Evolutionary conservation across 2,329 filamentous ascomycete species (phyloP), one percentile per base, ranked within the genome.

Genomic region (Pestalotiopsis fici): DNA sequence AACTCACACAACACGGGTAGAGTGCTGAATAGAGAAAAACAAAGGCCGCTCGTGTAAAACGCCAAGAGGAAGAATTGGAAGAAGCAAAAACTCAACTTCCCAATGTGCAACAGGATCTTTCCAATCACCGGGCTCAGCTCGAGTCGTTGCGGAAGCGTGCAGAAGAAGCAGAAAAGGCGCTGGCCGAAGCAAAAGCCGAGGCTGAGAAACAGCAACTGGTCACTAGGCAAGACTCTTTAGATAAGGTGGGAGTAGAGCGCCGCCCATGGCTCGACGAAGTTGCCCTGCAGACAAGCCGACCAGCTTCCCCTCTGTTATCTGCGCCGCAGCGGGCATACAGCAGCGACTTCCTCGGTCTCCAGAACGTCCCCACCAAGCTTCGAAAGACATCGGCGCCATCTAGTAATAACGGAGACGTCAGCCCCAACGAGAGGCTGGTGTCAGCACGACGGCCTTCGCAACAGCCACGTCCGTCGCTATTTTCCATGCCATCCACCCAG

Each of bases 11-110:
- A 25, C 15, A 23, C 23, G 11, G 11, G 28, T 23, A 35, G 5
- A 4, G 23, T 50, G 9, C 9, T 43, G 43, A 71, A 70, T 75
- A 83, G 70, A 82, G 67, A 25, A 3, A n/a, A 31, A 55, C 39
- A 4, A 67, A 94, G 87, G 92, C 92, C 39, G 81, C 81, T 23
- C 85, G 86, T n/a, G 83, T 83, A 59, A 87, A 93, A 73, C 88
- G 86, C 65, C 83, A 92, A 25, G 94, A 97, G 77, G 93, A 97
- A 71, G 94, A 98, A 71, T 81, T 97, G 5, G 94, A 98, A 74
- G 87, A 88, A 64, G 83, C 88, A 69, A 88, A 84, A 73, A 90
- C 85, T 47, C 87, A 88, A 65, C 83, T 91, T n/a, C 85, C 88
- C n/a, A 84, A 82, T 18, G 84, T 91, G 7, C 88, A 91, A 67